Evolutionary conservation across 805 yeast genomes (phyloP).

Genomic region (Candida vaughaniae): DNA sequence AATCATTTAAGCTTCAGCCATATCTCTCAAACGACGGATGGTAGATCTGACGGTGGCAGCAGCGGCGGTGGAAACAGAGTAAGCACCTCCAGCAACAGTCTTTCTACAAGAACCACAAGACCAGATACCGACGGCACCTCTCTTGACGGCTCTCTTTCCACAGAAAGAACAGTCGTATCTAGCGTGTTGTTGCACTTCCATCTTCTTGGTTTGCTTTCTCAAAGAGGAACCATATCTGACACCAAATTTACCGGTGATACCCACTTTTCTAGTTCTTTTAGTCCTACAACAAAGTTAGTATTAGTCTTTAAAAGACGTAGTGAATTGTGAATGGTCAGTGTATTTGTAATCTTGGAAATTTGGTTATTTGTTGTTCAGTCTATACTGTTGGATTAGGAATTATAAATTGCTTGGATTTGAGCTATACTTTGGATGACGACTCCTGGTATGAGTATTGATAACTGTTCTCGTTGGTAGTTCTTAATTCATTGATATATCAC

Average conservation of each 20-base stretch:
- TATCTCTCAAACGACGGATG: conserved; percentile 99
- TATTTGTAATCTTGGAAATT: no score
- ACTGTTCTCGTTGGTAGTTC: no score
- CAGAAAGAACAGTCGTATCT: conserved; percentile 99
- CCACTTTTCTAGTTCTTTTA: conserved; percentile 99
- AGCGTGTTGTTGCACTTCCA: conserved; percentile 98
- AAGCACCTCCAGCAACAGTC: conserved; percentile 99
- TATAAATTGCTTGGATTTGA: no score
- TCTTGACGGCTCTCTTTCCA: conserved; percentile 97
- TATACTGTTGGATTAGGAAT: no score
- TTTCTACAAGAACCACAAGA: conserved; percentile 89
- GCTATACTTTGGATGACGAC: no score
- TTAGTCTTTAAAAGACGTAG: no score
- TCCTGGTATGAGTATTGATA: no score
- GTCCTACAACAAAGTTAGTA: conserved; percentile 74
- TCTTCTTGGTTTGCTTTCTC: conserved; percentile 99
- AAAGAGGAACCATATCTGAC: conserved; percentile 99
- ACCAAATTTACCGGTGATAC: conserved; percentile 99
- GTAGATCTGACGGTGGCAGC: conserved; percentile 99
- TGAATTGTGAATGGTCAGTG: no score
- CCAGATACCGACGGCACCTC: conserved; percentile 99
- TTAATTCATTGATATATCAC: no score
- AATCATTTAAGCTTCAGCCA: conserved; percentile 91
- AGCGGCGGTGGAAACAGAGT: conserved; percentile 98
- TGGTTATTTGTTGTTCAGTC: no score